Evolutionary conservation across 2,329 filamentous ascomycete species (phyloP).

Genomic region (Talaromyces sp.): DNA sequence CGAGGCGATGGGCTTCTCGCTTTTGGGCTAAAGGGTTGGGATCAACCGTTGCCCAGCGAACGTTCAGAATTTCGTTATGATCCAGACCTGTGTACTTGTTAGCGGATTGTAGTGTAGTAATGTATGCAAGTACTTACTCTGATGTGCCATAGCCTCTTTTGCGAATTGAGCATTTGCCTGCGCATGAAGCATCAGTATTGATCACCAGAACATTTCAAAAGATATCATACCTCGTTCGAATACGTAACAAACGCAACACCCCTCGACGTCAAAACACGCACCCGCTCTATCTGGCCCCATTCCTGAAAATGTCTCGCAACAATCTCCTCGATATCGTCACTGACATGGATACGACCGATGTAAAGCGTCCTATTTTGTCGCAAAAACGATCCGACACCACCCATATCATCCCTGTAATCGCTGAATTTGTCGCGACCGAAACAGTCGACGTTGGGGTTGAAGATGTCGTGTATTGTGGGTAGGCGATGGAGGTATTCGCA

Average conservation of each 20-base stretch:
- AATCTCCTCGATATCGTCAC: slow-evolving; percentile 94
- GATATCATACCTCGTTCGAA: slow-evolving; percentile 60
- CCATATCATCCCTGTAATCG: slow-evolving; percentile 96
- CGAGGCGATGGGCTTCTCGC: slow-evolving; percentile 79
- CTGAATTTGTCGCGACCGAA: slow-evolving; percentile 90
- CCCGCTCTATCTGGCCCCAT: slow-evolving; percentile 89
- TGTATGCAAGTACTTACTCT: slow-evolving; percentile 44
- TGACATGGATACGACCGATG: slow-evolving; percentile 88
- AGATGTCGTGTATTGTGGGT: slow-evolving; percentile 81
- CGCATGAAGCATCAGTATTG: neutral
- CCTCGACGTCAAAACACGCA: slow-evolving; percentile 78
- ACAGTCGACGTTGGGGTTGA: slow-evolving; percentile 90
- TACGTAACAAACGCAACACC: slow-evolving; percentile 97
- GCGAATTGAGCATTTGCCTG: slow-evolving; percentile 79
- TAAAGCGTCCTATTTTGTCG: slow-evolving; percentile 93
- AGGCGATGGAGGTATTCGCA: slow-evolving; percentile 92
- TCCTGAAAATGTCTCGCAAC: slow-evolving; percentile 93
- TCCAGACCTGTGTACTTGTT: slow-evolving; percentile 56
- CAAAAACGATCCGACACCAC: slow-evolving; percentile 90
- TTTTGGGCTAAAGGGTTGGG: slow-evolving; percentile 95
- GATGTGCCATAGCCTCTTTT: slow-evolving; percentile 93
- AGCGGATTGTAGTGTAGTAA: neutral
- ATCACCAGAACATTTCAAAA: neutral
- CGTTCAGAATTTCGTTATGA: slow-evolving; percentile 88
- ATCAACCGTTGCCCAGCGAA: slow-evolving; percentile 94